Percentiles rank a stretch among this genome's conserved stretches.
These are phyloP conservation scores for Kwoniella dejecticola DNA, from an alignment of 768 basidiomycete species.

Conservation along the genomic window DNA sequence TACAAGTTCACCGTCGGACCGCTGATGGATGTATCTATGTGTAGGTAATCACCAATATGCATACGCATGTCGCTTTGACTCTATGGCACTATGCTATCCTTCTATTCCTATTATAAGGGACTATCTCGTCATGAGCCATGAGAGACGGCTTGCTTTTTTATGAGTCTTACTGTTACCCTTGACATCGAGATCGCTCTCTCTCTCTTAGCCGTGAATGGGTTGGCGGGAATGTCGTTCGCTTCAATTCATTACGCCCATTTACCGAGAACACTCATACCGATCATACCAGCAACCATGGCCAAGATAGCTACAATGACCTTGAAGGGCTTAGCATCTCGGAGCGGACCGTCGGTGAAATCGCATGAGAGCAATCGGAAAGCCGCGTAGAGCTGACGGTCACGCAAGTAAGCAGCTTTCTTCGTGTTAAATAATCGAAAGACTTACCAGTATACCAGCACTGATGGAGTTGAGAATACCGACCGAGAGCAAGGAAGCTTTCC, in stretches of 20 bases:
- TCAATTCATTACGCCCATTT: conserved; percentile 37
- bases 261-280: conserved; percentile 50
- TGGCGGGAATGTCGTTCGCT: too few species aligned
- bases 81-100: too few species aligned
- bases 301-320: conserved; percentile 38
- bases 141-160: too few species aligned
- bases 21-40: too few species aligned
- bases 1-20: too few species aligned
- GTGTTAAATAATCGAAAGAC: conserved; percentile 23
- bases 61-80: too few species aligned
- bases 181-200: too few species aligned
- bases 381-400: not conserved
- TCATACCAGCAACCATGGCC: conserved; percentile 37
- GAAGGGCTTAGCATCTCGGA: conserved; percentile 27
- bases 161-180: too few species aligned
- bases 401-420: not conserved
- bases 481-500: conserved; percentile 28
- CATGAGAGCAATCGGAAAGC: conserved; percentile 38
- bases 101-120: too few species aligned
- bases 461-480: conserved; percentile 38
- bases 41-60: too few species aligned
- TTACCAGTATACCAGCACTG: conserved; percentile 34
- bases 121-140: too few species aligned
- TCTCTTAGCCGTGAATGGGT: too few species aligned
- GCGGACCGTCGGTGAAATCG: conserved; percentile 45